Conservation (phyloP, 2,329 filamentous ascomycete species). For the Cladosporium cucumerinum region DNA sequence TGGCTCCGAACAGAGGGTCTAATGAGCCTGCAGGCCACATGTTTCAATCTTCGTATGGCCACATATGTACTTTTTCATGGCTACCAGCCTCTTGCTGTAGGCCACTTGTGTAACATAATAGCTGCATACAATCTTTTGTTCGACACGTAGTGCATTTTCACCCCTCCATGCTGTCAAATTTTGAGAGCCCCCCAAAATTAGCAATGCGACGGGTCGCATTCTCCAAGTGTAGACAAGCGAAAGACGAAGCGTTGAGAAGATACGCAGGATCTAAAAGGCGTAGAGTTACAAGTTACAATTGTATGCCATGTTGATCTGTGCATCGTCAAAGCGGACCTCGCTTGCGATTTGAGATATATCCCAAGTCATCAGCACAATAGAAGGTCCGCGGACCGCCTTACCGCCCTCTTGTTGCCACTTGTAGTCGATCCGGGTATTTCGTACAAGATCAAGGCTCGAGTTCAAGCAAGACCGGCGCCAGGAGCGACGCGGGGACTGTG, state of each 20-base stretch:
- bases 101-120: not conserved
- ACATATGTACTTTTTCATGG: not conserved
- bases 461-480: not conserved
- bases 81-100: not conserved
- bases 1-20: not conserved
- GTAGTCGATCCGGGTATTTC: not conserved
- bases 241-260: not conserved
- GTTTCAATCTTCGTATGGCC: not conserved
- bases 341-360: not conserved
- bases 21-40: not conserved
- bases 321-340: not conserved
- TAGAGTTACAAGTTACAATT: not conserved
- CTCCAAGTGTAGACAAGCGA: not conserved
- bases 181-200: not conserved
- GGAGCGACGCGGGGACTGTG: slow-evolving; percentile 8
- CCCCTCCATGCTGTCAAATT: not conserved
- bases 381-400: not conserved
- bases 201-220: not conserved
- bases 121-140: not conserved
- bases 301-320: not conserved
- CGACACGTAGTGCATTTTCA: not conserved
- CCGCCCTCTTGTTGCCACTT: not conserved
- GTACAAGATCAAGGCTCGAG: not conserved
- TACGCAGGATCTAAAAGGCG: not conserved
- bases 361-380: not conserved